phyloP scores from a whole-genome alignment of 257 asterid genomes.

The Phtheirospermum japonicum region DNA sequence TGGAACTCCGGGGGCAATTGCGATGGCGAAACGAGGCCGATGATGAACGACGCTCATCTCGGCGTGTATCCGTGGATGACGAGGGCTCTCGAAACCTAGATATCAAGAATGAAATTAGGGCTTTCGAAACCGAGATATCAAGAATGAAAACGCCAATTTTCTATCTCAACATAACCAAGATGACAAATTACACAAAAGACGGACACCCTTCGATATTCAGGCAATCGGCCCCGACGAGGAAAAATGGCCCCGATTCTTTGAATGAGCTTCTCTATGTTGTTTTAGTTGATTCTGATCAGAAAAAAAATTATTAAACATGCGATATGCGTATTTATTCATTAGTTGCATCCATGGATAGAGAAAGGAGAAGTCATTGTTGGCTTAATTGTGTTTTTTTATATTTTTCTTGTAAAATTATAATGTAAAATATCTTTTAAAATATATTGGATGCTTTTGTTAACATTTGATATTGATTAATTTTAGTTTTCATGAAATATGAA shows the following conservation, averaged over 20 bases:
- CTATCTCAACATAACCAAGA: constrained; percentile 45
- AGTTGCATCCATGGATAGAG: too few relatives aligned
- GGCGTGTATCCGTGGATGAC: constrained; percentile 63
- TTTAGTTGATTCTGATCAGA: constrained; percentile 26
- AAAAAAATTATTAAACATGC: too few relatives aligned
- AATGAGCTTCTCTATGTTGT: constrained; percentile 50
- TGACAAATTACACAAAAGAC: constrained; percentile 61
- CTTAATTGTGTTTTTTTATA: too few relatives aligned
- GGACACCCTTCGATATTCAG: constrained; percentile 66
- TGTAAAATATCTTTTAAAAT: too few relatives aligned
- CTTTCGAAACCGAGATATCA: too few relatives aligned
- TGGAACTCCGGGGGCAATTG: constrained; percentile 69
- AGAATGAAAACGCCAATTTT: constrained; percentile 44
- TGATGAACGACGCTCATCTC: constrained; percentile 40
- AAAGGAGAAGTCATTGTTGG: too few relatives aligned
- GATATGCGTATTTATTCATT: too few relatives aligned
- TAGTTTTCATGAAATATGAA: too few relatives aligned
- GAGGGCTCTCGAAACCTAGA: constrained; percentile 42
- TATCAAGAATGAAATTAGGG: constrained; percentile 43
- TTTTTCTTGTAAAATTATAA: too few relatives aligned
- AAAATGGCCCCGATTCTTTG: constrained; percentile 51
- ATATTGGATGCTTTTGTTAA: too few relatives aligned
- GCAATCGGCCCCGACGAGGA: constrained; percentile 21
- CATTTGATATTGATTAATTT: too few relatives aligned
- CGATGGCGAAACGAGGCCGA: constrained; percentile 49